Percentiles rank a stretch among this genome's conserved stretches.
Evolutionary conservation across 176 grass and related monocot genomes (phyloP).

Genomic region (Cocos nucifera): DNA sequence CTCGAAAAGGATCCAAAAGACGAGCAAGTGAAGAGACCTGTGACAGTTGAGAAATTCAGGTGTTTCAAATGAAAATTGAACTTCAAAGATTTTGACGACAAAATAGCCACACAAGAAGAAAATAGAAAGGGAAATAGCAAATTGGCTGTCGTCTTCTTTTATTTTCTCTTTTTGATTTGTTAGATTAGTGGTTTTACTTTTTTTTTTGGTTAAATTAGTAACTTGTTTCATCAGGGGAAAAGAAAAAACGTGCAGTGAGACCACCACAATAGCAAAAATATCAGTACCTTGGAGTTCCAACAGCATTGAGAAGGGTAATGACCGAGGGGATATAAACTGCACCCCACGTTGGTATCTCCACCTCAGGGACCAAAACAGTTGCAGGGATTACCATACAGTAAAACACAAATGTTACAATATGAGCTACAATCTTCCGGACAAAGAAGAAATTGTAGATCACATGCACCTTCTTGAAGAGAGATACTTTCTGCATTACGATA

Average conservation of each 20-base stretch:
- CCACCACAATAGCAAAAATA: background rate
- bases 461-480: background rate
- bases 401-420: conserved; percentile 1
- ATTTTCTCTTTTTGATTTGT: too few species aligned
- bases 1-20: conserved; percentile 4
- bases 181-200: too few species aligned
- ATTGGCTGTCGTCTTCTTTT: too few species aligned
- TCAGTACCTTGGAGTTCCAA: conserved; percentile 2
- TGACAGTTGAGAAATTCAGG: background rate
- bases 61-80: background rate
- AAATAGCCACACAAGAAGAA: too few species aligned
- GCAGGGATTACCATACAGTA: conserved; percentile 9
- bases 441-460: conserved; percentile 9
- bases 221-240: too few species aligned
- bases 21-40: conserved; percentile 7
- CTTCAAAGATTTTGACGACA: too few species aligned
- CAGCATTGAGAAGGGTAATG: conserved; percentile 6
- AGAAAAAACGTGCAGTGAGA: too few species aligned
- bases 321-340: conserved; percentile 2
- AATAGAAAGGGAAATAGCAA: too few species aligned
- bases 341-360: conserved; percentile 3
- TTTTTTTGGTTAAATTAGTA: too few species aligned
- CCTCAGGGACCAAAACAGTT: conserved; percentile 10
- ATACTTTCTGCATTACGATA: background rate
- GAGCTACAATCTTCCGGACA: background rate